A percentile compares a stretch with the other conserved stretches of the same genome.
These are phyloP conservation scores for Ceratocystis diversiconidia DNA, from an alignment of 2,329 filamentous ascomycete species.

Conservation along the genomic window DNA sequence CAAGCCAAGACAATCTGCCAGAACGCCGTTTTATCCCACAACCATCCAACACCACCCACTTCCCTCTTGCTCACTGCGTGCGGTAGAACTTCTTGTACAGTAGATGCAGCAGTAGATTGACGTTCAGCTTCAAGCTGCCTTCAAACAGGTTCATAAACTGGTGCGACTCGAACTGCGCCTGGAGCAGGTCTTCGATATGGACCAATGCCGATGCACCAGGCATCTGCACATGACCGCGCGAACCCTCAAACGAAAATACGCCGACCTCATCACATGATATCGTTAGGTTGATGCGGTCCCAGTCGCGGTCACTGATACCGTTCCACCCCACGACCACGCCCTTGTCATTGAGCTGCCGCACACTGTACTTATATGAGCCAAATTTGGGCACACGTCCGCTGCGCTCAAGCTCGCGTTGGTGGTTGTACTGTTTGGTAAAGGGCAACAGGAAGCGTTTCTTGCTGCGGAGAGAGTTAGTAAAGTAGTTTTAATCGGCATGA, in stretches of 20 bases:
- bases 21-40: conserved; percentile 1
- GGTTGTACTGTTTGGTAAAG: conserved; percentile 97
- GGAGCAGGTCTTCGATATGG: conserved; percentile 80
- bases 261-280: conserved; percentile 90
- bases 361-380: conserved; percentile 93
- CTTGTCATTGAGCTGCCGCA: conserved; percentile 76
- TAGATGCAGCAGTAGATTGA: conserved; percentile 90
- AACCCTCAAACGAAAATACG: conserved; percentile 83
- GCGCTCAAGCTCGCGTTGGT: conserved; percentile 87
- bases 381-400: conserved; percentile 92
- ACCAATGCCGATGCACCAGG: conserved; percentile 81
- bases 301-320: conserved; percentile 68
- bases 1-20: background rate
- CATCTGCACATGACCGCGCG: conserved; percentile 84
- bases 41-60: background rate
- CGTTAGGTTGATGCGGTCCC: conserved; percentile 85
- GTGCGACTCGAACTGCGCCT: conserved; percentile 93
- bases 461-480: conserved; percentile 28
- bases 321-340: conserved; percentile 88
- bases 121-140: conserved; percentile 71
- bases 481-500: too few relatives aligned
- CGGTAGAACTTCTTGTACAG: conserved; percentile 98
- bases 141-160: conserved; percentile 95
- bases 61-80: conserved; percentile 38
- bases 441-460: conserved; percentile 90